Evolutionary conservation across 2,329 filamentous ascomycete species (phyloP).

Genomic region (Neonectria neomacrospora): DNA sequence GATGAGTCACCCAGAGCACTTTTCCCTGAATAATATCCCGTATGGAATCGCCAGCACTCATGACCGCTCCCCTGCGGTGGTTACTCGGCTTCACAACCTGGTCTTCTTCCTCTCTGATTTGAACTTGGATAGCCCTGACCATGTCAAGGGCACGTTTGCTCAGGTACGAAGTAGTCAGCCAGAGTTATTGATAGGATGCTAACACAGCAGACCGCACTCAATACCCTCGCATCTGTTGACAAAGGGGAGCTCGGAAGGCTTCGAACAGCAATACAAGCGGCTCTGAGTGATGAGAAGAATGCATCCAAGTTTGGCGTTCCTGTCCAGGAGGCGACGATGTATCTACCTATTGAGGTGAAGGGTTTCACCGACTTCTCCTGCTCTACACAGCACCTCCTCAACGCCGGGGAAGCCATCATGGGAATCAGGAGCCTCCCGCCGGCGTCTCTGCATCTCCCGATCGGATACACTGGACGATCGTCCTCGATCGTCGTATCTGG

Average conservation of each 20-base stretch:
- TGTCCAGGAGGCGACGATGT: constrained; percentile 48
- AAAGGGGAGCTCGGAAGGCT: constrained; percentile 15
- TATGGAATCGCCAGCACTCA: constrained; percentile 18
- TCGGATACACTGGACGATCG: constrained; percentile 65
- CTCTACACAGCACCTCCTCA: constrained; percentile 63
- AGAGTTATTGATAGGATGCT: neutral
- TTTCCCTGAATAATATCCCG: constrained; percentile 21
- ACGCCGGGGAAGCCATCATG: constrained; percentile 57
- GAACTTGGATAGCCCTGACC: neutral
- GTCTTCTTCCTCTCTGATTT: constrained; percentile 19
- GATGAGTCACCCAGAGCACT: constrained; percentile 20
- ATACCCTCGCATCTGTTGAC: constrained; percentile 10
- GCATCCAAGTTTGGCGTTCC: constrained; percentile 10
- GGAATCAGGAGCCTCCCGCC: constrained; percentile 54
- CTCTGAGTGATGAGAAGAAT: constrained; percentile 7
- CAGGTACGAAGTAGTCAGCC: neutral
- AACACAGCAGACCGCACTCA: constrained; percentile 6
- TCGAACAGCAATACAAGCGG: constrained; percentile 3
- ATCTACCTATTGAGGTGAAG: constrained; percentile 65
- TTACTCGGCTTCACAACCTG: constrained; percentile 12
- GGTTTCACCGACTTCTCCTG: constrained; percentile 64
- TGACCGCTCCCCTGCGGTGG: constrained; percentile 6
- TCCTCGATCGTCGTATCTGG: constrained; percentile 63
- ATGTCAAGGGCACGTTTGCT: constrained; percentile 2
- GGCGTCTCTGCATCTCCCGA: constrained; percentile 60